A percentile compares a stretch with the other conserved stretches of the same genome.
These are phyloP conservation scores for Funneliformis mosseae DNA, from an alignment of 192 early-diverging fungal species.

Conservation along the genomic window DNA sequence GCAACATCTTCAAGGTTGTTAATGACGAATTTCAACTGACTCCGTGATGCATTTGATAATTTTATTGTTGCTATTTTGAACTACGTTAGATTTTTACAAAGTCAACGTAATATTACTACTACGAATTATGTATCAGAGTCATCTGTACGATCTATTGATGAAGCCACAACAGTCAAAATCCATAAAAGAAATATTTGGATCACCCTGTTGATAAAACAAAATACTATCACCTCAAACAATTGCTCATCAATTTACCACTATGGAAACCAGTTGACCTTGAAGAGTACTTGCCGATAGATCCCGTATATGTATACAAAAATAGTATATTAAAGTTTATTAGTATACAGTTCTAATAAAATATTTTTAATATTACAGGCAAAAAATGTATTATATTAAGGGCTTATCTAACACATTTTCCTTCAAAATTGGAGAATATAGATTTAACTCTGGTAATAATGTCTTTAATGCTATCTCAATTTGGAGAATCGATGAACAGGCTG, in stretches of 20 bases:
- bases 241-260: neutral
- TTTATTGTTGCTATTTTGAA: too few relatives aligned
- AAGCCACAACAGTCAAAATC: conserved; percentile 1
- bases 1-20: too few relatives aligned
- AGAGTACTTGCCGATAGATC: neutral
- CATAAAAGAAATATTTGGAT: conserved; percentile 3
- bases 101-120: too few relatives aligned
- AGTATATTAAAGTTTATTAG: neutral
- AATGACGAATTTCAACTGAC: too few relatives aligned
- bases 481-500: too few relatives aligned
- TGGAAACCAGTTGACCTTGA: conserved; percentile 2
- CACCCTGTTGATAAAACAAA: neutral
- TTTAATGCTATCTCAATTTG: neutral
- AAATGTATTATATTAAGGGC: neutral
- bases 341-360: too few relatives aligned
- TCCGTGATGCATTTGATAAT: too few relatives aligned
- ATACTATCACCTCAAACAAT: conserved; percentile 7
- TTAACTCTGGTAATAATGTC: neutral
- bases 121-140: too few relatives aligned
- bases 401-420: conserved; percentile 9
- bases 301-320: neutral
- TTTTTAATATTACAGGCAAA: neutral
- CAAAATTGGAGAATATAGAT: conserved; percentile 1
- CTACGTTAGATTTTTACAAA: too few relatives aligned
- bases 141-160: too few relatives aligned